Base-by-base conservation (phyloP, 176 grass and related monocot species). In the Luzula sylvatica region DNA sequence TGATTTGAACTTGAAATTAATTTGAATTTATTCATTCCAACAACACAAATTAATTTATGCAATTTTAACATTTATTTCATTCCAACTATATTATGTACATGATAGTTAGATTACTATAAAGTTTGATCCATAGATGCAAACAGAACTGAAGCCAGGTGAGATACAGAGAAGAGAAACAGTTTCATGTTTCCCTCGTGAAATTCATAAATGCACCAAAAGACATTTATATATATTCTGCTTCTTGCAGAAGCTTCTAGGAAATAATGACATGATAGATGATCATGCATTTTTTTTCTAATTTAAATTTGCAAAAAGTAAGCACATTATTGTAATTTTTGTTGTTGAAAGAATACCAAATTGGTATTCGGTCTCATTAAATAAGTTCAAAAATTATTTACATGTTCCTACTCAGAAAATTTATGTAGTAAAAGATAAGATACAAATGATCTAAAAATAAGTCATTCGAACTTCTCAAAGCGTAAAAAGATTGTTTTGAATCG, bases 161-260 rank as follows among this genome's bases (percentile, higher is more conserved):
- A 64, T 15, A 47, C 58, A 26, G 47, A 51, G 16, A 29, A 19
- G 57, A 14, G 25, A 3, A 19, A 11, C 47, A 1, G 43, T 29
- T 9, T 64, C 60, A 64, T 64, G 26, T 64, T 41, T 32, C 60
- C 27, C 60, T 64, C 43, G 60, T 64, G 60, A 64, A 49, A 47
- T 64, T 24, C 60, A 64, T 64, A 45, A 64, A 64, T 64, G 60
- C 60, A 28, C 44, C 57, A 43, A 61, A 45, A 15, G 15, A 3
- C 57, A 61, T 42, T 60, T n/a, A 60, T 25, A 43, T 46, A 46
- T 42, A 61, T 61, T 32, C 59, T 49, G 42, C 26, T 49, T 22
- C 43, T 28, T 64, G 41, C 59, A 1, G 30, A 35, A 35, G 1
- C 30, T 35, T 35, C 30, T 35, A 35, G 30, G 9, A 35, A 35